These are phyloP conservation scores for Aegilops tauschii DNA, from an alignment of 176 grass and related monocot genomes.

Conservation along the genomic window DNA sequence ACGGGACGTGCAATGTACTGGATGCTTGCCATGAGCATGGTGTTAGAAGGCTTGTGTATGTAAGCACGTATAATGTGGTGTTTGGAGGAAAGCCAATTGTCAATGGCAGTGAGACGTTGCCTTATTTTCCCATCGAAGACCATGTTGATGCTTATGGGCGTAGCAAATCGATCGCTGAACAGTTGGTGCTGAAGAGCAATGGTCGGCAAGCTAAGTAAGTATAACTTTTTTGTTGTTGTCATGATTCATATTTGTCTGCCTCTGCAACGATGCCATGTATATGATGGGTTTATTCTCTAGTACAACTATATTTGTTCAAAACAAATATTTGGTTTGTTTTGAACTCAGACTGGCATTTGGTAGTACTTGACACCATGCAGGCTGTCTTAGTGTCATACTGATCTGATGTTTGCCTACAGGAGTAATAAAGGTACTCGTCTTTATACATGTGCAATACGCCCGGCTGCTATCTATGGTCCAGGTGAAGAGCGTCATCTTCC, in stretches of 20 bases:
- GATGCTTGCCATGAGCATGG: slow-evolving; percentile 69
- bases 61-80: slow-evolving; percentile 85
- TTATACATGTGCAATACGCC: slow-evolving; percentile 88
- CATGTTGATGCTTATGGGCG: slow-evolving; percentile 90
- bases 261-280: not conserved
- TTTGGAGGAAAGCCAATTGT: slow-evolving; percentile 78
- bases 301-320: not conserved
- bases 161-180: slow-evolving; percentile 86
- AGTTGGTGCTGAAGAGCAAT: slow-evolving; percentile 86
- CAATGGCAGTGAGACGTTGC: slow-evolving; percentile 68
- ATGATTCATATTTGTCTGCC: not conserved
- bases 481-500: slow-evolving; percentile 86
- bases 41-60: slow-evolving; percentile 77
- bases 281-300: not conserved
- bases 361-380: not conserved
- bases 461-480: slow-evolving; percentile 92
- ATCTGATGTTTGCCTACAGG: slow-evolving; percentile 29
- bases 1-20: slow-evolving; percentile 77
- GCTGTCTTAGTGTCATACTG: not conserved
- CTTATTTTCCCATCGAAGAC: slow-evolving; percentile 78
- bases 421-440: slow-evolving; percentile 36
- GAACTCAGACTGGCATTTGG: not conserved
- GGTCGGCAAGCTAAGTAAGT: slow-evolving; percentile 72
- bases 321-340: not conserved
- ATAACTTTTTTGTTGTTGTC: not conserved